Evolutionary conservation across 768 basidiomycete species (phyloP).

Genomic region (Kwoniella bestiolae): DNA sequence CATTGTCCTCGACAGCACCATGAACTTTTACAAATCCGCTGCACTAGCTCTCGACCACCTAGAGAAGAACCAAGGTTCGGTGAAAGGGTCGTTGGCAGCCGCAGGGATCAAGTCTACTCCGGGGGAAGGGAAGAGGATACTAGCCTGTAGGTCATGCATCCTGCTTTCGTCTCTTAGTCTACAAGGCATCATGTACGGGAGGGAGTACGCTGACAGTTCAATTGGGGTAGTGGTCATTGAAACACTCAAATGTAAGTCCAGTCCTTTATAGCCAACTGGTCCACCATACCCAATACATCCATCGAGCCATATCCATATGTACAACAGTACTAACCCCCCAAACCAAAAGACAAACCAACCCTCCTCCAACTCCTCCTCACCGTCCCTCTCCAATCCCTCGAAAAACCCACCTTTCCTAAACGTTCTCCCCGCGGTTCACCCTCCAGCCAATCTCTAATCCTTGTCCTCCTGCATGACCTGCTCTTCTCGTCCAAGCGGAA

Average conservation of each 20-base stretch:
- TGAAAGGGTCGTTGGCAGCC: constrained; percentile 78
- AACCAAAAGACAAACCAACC: constrained; percentile 71
- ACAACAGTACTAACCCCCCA: neutral
- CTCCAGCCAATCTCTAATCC: constrained; percentile 69
- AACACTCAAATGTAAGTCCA: constrained; percentile 82
- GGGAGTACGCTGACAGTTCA: too few relatives aligned
- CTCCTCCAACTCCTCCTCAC: constrained; percentile 71
- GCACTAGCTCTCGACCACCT: constrained; percentile 80
- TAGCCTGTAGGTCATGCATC: constrained; percentile 50
- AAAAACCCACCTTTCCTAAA: constrained; percentile 71
- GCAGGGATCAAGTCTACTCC: constrained; percentile 49
- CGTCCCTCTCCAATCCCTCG: constrained; percentile 72
- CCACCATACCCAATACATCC: too few relatives aligned
- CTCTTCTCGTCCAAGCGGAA: constrained; percentile 71
- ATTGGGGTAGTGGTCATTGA: constrained; percentile 88
- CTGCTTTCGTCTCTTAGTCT: too few relatives aligned
- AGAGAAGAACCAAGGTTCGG: constrained; percentile 86
- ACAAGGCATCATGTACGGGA: too few relatives aligned
- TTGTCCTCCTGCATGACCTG: constrained; percentile 89
- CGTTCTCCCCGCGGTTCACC: constrained; percentile 43
- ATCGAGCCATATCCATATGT: neutral
- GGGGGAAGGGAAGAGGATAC: constrained; percentile 53
- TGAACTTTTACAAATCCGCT: constrained; percentile 97
- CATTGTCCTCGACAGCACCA: constrained; percentile 57
- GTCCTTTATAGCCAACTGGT: neutral